These are phyloP conservation scores for Hemileia vastatrix DNA, from an alignment of 1,284 basidiomycete species.

Conservation along the genomic window DNA sequence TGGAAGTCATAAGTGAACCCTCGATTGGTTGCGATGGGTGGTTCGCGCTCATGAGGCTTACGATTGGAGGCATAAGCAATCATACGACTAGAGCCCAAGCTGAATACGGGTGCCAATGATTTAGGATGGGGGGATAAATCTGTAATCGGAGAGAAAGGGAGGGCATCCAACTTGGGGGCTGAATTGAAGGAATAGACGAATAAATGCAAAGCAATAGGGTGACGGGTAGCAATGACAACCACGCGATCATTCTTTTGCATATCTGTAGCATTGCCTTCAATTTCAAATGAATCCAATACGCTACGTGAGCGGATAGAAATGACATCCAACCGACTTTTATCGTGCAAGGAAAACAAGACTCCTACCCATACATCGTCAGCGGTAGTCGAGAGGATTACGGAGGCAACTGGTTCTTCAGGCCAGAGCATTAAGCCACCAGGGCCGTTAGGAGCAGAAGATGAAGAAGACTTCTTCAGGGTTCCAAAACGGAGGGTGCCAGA, in stretches of 20 bases:
- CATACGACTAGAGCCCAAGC: conserved; percentile 7
- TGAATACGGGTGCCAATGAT: conserved; percentile 8
- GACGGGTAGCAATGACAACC: conserved; percentile 11
- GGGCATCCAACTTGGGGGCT: not conserved
- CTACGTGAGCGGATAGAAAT: not conserved
- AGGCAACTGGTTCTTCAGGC: too few relatives aligned
- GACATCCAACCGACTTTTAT: too few relatives aligned
- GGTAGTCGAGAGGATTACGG: too few relatives aligned
- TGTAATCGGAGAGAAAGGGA: conserved; percentile 12
- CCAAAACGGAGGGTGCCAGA: conserved; percentile 3
- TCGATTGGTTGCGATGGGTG: conserved; percentile 8
- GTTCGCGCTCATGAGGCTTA: conserved; percentile 7
- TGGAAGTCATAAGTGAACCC: conserved; percentile 4
- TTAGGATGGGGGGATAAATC: conserved; percentile 15
- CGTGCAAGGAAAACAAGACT: too few relatives aligned
- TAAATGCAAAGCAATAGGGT: conserved; percentile 9
- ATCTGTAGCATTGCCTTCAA: conserved; percentile 1
- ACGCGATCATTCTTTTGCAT: conserved; percentile 1
- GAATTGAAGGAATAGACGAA: not conserved
- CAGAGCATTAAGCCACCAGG: too few relatives aligned
- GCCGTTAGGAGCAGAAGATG: conserved; percentile 1
- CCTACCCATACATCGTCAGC: too few relatives aligned
- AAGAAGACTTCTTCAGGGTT: conserved; percentile 3
- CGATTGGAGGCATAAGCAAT: conserved; percentile 18
- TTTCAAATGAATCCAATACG: conserved; percentile 1